Base-by-base conservation (phyloP, 768 basidiomycete species). In the Rhizopogon vesiculosus region DNA sequence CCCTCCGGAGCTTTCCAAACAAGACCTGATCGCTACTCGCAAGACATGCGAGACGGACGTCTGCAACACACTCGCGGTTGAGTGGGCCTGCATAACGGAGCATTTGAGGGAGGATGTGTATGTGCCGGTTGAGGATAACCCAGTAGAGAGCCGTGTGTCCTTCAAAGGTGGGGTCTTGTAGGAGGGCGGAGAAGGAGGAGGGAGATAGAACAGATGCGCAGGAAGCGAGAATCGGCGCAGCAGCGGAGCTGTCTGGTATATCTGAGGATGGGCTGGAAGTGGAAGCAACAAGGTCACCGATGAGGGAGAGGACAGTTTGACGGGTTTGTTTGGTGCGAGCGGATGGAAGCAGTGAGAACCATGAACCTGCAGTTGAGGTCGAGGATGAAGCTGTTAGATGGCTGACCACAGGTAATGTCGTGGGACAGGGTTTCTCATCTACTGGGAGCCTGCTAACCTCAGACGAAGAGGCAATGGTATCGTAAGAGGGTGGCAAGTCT, bases 111-210 rank as follows among this genome's bases (percentile, higher is more conserved):
- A 87, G 59, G 22, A 79, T 64, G 28, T 71, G 65, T 13, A 64
- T 45, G 3, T 57, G 54, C 3, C 77, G 78, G 54, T 86, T 87
- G 22, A 89, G 69, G 59, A 89, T 81, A 0, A 82, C 83, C 89
- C 89, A 90, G 63, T 89, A 89, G 3, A 90, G 59, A 0, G 86
- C 83, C 0, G 83, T 82, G 61, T 84, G 86, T 0, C 72, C 74
- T 61, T 89, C 88, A 39, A 89, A 81, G 8, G 73, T 81, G 29
- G 69, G 77, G 44, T 87, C 82, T 62, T 88, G 87, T 0, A 90
- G 70, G 8, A 90, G 61, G 0, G 72, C 56, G 0, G 83, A 75
- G 39, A 89, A 71, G 12, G 46, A 48, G 8, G 31, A 16, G 3
- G 46, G 46, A 35, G 33, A 4, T 79, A 76, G 1, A 89, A 59